Evolutionary conservation across 208 protist species (phyloP).

Genomic region (Trypanosoma scelopori): DNA sequence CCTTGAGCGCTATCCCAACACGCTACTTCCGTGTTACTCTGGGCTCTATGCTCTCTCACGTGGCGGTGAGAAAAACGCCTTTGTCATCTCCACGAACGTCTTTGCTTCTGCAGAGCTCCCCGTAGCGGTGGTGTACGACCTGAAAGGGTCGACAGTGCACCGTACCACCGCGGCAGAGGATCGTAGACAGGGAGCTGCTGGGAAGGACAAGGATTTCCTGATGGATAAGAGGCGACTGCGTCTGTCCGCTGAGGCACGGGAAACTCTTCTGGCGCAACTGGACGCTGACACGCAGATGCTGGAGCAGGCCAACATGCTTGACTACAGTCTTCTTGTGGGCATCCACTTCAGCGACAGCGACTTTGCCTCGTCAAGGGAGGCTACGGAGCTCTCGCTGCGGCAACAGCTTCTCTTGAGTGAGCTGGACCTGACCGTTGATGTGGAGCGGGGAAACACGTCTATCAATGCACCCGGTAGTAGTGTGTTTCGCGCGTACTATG

Average conservation of each 20-base stretch:
- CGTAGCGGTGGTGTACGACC: slow-evolving; percentile 31
- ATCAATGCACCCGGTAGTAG: neutral
- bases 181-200: slow-evolving; percentile 21
- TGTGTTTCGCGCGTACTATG: slow-evolving; percentile 27
- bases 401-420: slow-evolving; percentile 4
- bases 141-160: slow-evolving; percentile 37
- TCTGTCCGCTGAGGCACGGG: slow-evolving; percentile 13
- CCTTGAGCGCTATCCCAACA: slow-evolving; percentile 21
- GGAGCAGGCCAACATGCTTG: slow-evolving; percentile 22
- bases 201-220: slow-evolving; percentile 37
- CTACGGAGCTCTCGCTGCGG: neutral
- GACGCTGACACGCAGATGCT: slow-evolving; percentile 30
- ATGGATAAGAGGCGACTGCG: slow-evolving; percentile 16
- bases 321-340: slow-evolving; percentile 41
- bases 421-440: neutral
- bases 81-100: slow-evolving; percentile 29
- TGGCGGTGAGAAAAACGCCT: slow-evolving; percentile 11
- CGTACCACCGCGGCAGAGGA: slow-evolving; percentile 23
- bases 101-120: slow-evolving; percentile 21
- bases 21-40: slow-evolving; percentile 27
- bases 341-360: slow-evolving; percentile 24
- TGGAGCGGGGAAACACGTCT: neutral
- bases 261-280: slow-evolving; percentile 26
- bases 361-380: neutral
- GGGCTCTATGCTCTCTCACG: slow-evolving; percentile 27